Conservation (phyloP, 2,329 filamentous ascomycete species). For the Ampelomyces quisqualis region DNA sequence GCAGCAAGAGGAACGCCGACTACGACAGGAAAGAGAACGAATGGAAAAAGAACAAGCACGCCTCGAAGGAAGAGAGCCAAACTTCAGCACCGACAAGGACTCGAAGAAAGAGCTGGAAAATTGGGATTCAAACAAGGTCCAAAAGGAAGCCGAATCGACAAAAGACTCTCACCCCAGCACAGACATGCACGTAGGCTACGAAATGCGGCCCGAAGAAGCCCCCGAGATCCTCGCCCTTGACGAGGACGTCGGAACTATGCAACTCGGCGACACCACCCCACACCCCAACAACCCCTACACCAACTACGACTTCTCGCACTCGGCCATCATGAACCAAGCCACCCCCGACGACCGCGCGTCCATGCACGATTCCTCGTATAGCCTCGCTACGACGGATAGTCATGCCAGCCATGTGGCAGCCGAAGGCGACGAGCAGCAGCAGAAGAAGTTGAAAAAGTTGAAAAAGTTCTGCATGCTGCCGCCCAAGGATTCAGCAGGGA, state of each 20-base stretch:
- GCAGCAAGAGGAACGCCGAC: slow-evolving; percentile 9
- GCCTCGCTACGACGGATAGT: slow-evolving; percentile 23
- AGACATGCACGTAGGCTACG: slow-evolving; percentile 2
- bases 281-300: slow-evolving; percentile 19
- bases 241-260: slow-evolving; percentile 26
- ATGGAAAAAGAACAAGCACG: slow-evolving; percentile 9
- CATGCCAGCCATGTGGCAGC: slow-evolving; percentile 5
- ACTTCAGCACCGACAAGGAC: background rate
- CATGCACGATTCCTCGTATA: slow-evolving; percentile 22
- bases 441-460: slow-evolving; percentile 54
- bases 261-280: slow-evolving; percentile 13
- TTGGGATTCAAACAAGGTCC: slow-evolving; percentile 15
- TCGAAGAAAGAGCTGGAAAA: slow-evolving; percentile 3
- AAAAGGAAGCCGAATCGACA: background rate
- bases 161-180: slow-evolving; percentile 26
- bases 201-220: slow-evolving; percentile 8
- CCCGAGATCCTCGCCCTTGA: slow-evolving; percentile 10
- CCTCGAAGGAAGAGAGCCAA: slow-evolving; percentile 1
- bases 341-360: slow-evolving; percentile 27
- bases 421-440: slow-evolving; percentile 8
- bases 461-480: slow-evolving; percentile 79
- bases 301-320: slow-evolving; percentile 36
- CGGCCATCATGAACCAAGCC: slow-evolving; percentile 30
- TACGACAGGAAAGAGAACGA: slow-evolving; percentile 7
- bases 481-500: slow-evolving; percentile 57